Base-by-base conservation (phyloP, 2,329 filamentous ascomycete species). In the Pyrenophora graminea region DNA sequence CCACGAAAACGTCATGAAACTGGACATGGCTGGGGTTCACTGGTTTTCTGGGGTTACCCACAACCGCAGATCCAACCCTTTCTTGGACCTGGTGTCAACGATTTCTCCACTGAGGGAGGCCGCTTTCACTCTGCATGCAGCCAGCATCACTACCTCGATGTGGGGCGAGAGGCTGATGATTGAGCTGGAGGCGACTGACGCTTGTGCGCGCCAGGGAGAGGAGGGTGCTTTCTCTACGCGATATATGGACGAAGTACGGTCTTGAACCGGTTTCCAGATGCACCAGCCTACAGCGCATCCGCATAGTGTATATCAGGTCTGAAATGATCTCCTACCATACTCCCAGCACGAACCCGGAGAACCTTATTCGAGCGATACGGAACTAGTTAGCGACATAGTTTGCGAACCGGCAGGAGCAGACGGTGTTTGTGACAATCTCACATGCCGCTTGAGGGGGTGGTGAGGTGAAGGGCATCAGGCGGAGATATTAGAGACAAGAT, bases 11-110 rank as follows among this genome's bases (percentile, higher is more conserved):
- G 48, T 69, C 40, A 70, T 74, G 59, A 49, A 74, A 67, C n/a
- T 80, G 74, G 19, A 78, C 77, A 45, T 81, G 73, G 25, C 55
- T 4, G 44, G 73, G 68, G 50, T 78, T 74, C 25, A 77, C 74
- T 15, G 72, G 67, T 50, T 75, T 75, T 3, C 86, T 81, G 69
- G 88, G 87, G 64, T 93, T 86, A 61, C 95, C 87, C 13, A 95
- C 76, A 0, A 80, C 2, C 97, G 93, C 63, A 96, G 94, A 1
- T 91, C 85, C 68, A 97, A 96, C 68, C 97, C 93, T 50, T 90
- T 91, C 62, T 85, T 90, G 0, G 91, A 91, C 63, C 96, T 93
- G 66, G 96, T 91, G 44, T 95, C 73, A 10, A 91, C 85, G 64
- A 91, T 96, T 3, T 90, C 88, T 2, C 91, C 80, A 69, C 96